A percentile compares a stretch with the other conserved stretches of the same genome.
phyloP scores from a whole-genome alignment of 257 asterid species.

The Avicennia marina region DNA sequence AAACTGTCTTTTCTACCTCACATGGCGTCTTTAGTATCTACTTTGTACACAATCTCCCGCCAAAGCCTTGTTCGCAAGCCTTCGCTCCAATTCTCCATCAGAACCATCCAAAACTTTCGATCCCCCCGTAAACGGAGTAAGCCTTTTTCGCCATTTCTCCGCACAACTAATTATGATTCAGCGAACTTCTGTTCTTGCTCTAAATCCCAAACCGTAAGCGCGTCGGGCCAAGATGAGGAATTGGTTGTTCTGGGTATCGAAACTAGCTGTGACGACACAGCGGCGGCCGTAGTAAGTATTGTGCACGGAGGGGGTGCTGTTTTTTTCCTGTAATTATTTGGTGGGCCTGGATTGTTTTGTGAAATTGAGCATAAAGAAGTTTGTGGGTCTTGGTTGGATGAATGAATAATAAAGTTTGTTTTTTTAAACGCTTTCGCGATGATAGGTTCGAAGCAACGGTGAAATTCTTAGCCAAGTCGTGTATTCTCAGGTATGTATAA shows the following conservation, averaged over 20 bases:
- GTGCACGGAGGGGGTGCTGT: no score
- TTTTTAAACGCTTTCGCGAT: conserved; percentile 17
- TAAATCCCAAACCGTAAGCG: conserved; percentile 12
- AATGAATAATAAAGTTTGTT: no score
- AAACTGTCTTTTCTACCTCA: not conserved
- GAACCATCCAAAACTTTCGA: conserved; percentile 15
- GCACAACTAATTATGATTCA: conserved; percentile 16
- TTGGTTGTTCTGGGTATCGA: conserved; percentile 82
- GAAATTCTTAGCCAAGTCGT: conserved; percentile 92
- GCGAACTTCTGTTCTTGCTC: conserved; percentile 24
- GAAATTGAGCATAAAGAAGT: conserved; percentile 12
- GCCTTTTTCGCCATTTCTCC: conserved; percentile 18
- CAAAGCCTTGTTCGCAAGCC: conserved; percentile 29
- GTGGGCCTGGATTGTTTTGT: conserved; percentile 10
- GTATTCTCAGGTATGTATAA: conserved; percentile 70
- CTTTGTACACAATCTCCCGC: conserved; percentile 43
- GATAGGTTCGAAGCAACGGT: conserved; percentile 82
- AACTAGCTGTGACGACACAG: conserved; percentile 97
- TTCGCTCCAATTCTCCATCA: conserved; percentile 28
- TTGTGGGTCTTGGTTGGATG: no score
- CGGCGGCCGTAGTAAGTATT: conserved; percentile 85
- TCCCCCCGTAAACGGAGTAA: conserved; percentile 11
- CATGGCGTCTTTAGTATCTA: conserved; percentile 44
- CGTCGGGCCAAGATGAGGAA: conserved; percentile 32
- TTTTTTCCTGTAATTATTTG: not conserved